phyloP scores from a whole-genome alignment of 352 stramenopile species.

The Pythium aphanidermatum region DNA sequence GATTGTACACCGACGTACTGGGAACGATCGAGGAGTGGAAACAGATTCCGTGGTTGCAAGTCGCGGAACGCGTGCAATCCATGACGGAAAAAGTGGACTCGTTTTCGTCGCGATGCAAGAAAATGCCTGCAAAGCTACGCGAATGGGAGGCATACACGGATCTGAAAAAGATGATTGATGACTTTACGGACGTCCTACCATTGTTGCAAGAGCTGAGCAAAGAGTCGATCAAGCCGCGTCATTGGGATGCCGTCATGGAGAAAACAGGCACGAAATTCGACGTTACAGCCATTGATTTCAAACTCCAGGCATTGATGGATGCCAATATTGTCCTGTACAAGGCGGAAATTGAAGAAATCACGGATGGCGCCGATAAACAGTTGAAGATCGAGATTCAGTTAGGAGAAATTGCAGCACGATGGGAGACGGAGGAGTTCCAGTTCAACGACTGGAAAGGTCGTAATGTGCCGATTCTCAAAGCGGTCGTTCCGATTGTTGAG shows the following conservation, averaged over 20 bases:
- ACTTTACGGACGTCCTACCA: slow-evolving; percentile 96
- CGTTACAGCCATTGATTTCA: slow-evolving; percentile 93
- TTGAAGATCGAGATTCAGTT: slow-evolving; percentile 96
- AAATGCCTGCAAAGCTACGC: slow-evolving; percentile 93
- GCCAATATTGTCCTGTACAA: slow-evolving; percentile 89
- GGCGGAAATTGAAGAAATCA: slow-evolving; percentile 97
- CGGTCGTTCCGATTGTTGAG: slow-evolving; percentile 93
- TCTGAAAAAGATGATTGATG: slow-evolving; percentile 96
- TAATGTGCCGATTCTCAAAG: slow-evolving; percentile 95
- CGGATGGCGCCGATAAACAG: slow-evolving; percentile 97
- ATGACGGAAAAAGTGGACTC: slow-evolving; percentile 97
- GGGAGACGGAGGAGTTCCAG: slow-evolving; percentile 93
- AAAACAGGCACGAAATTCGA: slow-evolving; percentile 92
- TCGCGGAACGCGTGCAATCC: slow-evolving; percentile 90
- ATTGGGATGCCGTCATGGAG: slow-evolving; percentile 97
- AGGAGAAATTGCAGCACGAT: slow-evolving; percentile 91
- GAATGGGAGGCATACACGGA: slow-evolving; percentile 97
- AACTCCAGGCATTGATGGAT: slow-evolving; percentile 93
- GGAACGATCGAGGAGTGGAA: slow-evolving; percentile 97
- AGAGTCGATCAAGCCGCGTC: slow-evolving; percentile 92
- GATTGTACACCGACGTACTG: slow-evolving; percentile 97
- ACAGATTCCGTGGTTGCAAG: slow-evolving; percentile 92
- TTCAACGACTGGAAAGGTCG: slow-evolving; percentile 94
- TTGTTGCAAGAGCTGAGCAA: slow-evolving; percentile 96
- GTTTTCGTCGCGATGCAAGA: slow-evolving; percentile 96